Evolutionary conservation across 2,329 filamentous ascomycete genomes (phyloP).

Genomic region (Sporothrix protearum): DNA sequence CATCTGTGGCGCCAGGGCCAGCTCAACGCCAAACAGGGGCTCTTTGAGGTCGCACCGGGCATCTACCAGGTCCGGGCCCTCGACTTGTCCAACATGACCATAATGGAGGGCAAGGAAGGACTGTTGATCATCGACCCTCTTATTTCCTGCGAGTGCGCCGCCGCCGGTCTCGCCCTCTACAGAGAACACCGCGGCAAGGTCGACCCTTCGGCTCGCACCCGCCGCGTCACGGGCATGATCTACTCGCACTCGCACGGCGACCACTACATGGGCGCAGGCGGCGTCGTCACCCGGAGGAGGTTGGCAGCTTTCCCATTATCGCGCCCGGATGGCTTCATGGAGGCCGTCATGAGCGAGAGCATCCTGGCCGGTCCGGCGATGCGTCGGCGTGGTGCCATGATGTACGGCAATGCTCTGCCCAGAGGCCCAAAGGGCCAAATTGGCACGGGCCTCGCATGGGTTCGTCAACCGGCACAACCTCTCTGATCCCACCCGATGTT

Average conservation of each 20-base stretch:
- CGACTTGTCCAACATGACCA: slow-evolving; percentile 21
- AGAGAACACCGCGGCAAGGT: slow-evolving; percentile 9
- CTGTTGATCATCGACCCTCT: slow-evolving; percentile 17
- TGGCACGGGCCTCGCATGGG: slow-evolving; percentile 2
- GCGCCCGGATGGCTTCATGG: slow-evolving; percentile 13
- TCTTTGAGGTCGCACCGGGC: slow-evolving; percentile 4
- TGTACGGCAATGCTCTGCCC: slow-evolving; percentile 17
- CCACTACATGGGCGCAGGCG: slow-evolving; percentile 11
- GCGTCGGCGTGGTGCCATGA: slow-evolving; percentile 15
- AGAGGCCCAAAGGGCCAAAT: background rate
- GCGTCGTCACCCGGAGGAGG: background rate
- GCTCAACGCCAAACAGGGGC: slow-evolving; percentile 17
- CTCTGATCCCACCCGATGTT: slow-evolving; percentile 10
- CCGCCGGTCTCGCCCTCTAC: slow-evolving; percentile 10
- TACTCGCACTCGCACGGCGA: slow-evolving; percentile 21
- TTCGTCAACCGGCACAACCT: background rate
- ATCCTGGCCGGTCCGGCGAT: slow-evolving; percentile 19
- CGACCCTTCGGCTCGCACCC: no score
- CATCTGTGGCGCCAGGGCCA: slow-evolving; percentile 18
- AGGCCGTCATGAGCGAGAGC: slow-evolving; percentile 5
- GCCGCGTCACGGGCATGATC: slow-evolving; percentile 9
- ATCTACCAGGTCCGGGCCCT: slow-evolving; percentile 20
- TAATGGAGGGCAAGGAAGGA: slow-evolving; percentile 12
- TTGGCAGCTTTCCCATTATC: slow-evolving; percentile 8
- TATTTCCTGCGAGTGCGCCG: slow-evolving; percentile 9